Evolutionary conservation across 352 stramenopile genomes (phyloP).

Genomic region (Phytopythium sindhum): DNA sequence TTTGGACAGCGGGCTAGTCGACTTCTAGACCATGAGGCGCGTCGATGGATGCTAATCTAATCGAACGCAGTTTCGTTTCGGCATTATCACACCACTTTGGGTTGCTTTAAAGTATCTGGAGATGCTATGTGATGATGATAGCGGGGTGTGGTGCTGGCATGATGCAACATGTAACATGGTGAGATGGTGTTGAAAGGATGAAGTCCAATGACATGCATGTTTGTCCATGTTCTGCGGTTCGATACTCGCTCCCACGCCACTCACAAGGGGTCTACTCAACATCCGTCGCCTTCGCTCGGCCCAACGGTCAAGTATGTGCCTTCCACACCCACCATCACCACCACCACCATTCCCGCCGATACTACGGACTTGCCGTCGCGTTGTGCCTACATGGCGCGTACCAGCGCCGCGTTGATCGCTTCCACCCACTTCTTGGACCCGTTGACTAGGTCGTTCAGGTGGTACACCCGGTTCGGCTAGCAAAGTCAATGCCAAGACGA

Average conservation of each 20-base stretch:
- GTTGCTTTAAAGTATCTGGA: background rate
- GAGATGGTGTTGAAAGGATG: no score
- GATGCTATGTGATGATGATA: background rate
- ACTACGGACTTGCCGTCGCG: slow-evolving; percentile 14
- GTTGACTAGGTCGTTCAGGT: slow-evolving; percentile 87
- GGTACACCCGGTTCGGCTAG: slow-evolving; percentile 84
- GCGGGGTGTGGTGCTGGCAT: no score
- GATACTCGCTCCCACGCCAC: slow-evolving; percentile 14
- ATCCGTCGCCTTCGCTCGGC: slow-evolving; percentile 5
- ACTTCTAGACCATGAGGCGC: slow-evolving; percentile 5
- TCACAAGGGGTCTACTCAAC: slow-evolving; percentile 32
- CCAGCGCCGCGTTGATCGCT: slow-evolving; percentile 81
- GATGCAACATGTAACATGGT: no score
- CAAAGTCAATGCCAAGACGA: background rate
- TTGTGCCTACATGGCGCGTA: slow-evolving; percentile 48
- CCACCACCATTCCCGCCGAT: slow-evolving; percentile 6
- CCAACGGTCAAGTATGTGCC: background rate
- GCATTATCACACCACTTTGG: slow-evolving; percentile 5
- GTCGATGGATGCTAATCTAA: slow-evolving; percentile 13
- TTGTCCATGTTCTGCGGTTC: slow-evolving; percentile 8
- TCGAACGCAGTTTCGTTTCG: slow-evolving; percentile 34
- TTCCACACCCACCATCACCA: slow-evolving; percentile 16
- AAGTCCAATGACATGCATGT: slow-evolving; percentile 19
- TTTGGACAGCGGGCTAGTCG: background rate
- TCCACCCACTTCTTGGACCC: slow-evolving; percentile 90